Evolutionary conservation across 768 basidiomycete genomes (phyloP), one percentile per base, ranked within the genome.

Genomic region (Leccinum subgranulosum): DNA sequence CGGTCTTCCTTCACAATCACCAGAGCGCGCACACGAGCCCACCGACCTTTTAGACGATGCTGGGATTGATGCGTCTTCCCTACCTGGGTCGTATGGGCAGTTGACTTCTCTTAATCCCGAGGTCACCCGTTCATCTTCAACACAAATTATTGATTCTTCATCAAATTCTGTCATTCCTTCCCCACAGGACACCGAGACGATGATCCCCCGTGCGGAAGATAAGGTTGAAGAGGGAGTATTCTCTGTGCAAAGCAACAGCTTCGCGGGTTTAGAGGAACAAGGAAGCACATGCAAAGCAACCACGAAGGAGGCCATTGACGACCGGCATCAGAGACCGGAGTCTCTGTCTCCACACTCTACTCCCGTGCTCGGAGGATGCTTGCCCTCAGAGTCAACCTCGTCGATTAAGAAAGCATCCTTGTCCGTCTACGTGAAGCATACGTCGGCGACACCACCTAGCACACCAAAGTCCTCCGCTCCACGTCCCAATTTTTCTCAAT

Each of bases 261-360:
- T 29, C 9, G n/a, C 49, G 43, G 21, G 15, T 25, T 51, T n/a
- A 33, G 55, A 36, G 28, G 34, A 52, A 9, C 60, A 49, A 19
- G 62, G 67, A 48, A 69, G 66, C 55, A 66, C 69, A 49, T 72
- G 78, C 57, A 77, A 78, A 64, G 66, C 83, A 9, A 45, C 39
- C 17, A 52, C 33, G 14, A 50, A 55, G 21, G 53, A n/a, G 11
- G 53, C 39, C 23, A 21, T 49, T 47, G 14, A 29, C 48, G 51
- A 66, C 46, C 71, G 64, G 27, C 67, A 71, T 47, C 75, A 80
- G 56, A 79, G 80, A 66, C 68, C 84, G 27, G 76, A 79, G 15
- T 84, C 84, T 19, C 69, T 87, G 39, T 87, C 86, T n/a, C 85
- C 86, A 2, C 74, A 76, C 14, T 87, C 88, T 45, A 72, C 73